Conservation (phyloP, 805 yeast genomes). For the Myxozyma monticola region DNA sequence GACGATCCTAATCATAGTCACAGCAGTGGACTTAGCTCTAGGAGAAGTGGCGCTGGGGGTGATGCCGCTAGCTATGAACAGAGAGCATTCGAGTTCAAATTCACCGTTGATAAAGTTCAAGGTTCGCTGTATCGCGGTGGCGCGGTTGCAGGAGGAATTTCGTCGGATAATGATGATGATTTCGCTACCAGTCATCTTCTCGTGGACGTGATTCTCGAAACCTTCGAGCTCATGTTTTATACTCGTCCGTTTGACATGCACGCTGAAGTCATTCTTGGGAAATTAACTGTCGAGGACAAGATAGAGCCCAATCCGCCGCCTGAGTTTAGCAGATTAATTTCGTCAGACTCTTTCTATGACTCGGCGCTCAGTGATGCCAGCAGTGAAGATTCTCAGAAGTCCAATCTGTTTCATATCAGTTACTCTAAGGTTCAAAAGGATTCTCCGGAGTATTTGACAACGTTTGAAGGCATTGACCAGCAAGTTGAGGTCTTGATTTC, state of each 20-base stretch:
- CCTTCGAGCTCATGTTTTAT: conserved; percentile 58
- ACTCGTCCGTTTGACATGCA: conserved; percentile 62
- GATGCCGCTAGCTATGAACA: conserved; percentile 44
- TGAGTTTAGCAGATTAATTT: conserved; percentile 66
- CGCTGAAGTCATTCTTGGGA: conserved; percentile 62
- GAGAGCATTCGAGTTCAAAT: conserved; percentile 67
- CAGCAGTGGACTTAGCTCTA: conserved; percentile 12
- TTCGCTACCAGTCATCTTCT: conserved; percentile 49
- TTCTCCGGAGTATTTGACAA: conserved; percentile 31
- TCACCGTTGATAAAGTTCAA: conserved; percentile 64
- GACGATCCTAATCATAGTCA: conserved; percentile 9
- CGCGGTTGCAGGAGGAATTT: conserved; percentile 39
- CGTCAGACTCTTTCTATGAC: conserved; percentile 54
- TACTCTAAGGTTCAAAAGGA: conserved; percentile 31
- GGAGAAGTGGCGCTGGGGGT: not conserved
- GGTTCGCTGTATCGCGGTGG: conserved; percentile 64
- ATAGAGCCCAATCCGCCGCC: conserved; percentile 61
- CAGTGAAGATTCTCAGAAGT: conserved; percentile 54
- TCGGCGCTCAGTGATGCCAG: conserved; percentile 56
- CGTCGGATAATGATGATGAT: conserved; percentile 42
- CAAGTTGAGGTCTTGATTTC: conserved; percentile 71
- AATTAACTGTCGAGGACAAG: conserved; percentile 71
- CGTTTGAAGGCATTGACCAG: conserved; percentile 58
- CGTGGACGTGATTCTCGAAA: conserved; percentile 70
- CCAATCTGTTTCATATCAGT: conserved; percentile 31